Conservation (phyloP, 352 stramenopile genomes). For the Pythium volutum region DNA sequence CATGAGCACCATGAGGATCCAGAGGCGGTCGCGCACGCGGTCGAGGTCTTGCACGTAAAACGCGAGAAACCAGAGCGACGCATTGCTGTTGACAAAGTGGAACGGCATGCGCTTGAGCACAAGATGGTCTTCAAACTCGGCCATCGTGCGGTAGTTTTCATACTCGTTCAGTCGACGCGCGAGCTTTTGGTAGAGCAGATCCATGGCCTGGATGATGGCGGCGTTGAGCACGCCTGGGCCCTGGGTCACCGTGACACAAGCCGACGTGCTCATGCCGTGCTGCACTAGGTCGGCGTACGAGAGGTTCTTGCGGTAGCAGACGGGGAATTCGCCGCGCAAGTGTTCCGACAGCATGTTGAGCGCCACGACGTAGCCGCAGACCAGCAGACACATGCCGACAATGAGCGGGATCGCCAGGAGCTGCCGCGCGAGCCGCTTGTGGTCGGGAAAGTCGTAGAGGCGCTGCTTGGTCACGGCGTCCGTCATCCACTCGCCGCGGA, state of each 20-base stretch:
- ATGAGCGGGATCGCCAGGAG: slow-evolving; percentile 49
- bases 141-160: slow-evolving; percentile 67
- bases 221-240: slow-evolving; percentile 64
- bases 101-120: slow-evolving; percentile 75
- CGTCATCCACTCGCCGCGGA: slow-evolving; percentile 53
- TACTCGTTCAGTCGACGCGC: slow-evolving; percentile 62
- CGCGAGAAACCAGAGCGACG: slow-evolving; percentile 63
- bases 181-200: slow-evolving; percentile 62
- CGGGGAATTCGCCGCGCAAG: slow-evolving; percentile 35
- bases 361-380: slow-evolving; percentile 51
- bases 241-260: slow-evolving; percentile 44
- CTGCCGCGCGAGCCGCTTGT: slow-evolving; percentile 52
- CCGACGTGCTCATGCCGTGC: slow-evolving; percentile 23
- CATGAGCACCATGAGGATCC: slow-evolving; percentile 64
- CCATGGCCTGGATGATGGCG: slow-evolving; percentile 60
- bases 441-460: slow-evolving; percentile 55
- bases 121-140: slow-evolving; percentile 66
- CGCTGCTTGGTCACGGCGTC: slow-evolving; percentile 39
- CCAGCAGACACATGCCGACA: slow-evolving; percentile 54
- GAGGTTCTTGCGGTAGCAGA: slow-evolving; percentile 30
- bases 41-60: slow-evolving; percentile 59
- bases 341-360: slow-evolving; percentile 58
- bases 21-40: slow-evolving; percentile 57
- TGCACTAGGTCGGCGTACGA: neutral
- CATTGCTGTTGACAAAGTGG: slow-evolving; percentile 76